These are phyloP conservation scores for Cryphonectria carpinicola DNA, from an alignment of 2,329 filamentous ascomycete species.

Conservation along the genomic window DNA sequence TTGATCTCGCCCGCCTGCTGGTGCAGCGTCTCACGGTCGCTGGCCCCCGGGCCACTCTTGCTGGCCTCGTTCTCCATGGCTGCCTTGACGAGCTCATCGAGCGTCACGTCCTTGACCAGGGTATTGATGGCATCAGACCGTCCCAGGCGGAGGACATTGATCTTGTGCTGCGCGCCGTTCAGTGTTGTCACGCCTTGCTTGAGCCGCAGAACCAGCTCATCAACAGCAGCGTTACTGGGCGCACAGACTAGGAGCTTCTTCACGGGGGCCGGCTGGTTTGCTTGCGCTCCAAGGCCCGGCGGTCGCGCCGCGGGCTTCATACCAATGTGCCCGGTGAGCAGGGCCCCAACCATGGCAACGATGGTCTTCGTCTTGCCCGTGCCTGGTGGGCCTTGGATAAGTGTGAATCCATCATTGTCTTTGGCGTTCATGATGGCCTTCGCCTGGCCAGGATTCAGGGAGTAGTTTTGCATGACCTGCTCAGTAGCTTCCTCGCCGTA, in stretches of 20 bases:
- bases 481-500: constrained; percentile 76
- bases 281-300: constrained; percentile 41
- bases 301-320: constrained; percentile 47
- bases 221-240: constrained; percentile 97
- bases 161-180: constrained; percentile 71
- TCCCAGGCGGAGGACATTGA: constrained; percentile 88
- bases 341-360: constrained; percentile 88
- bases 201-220: constrained; percentile 91
- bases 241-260: constrained; percentile 96
- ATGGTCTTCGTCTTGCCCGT: constrained; percentile 99
- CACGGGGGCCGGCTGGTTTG: constrained; percentile 35
- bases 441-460: constrained; percentile 85
- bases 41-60: constrained; percentile 57
- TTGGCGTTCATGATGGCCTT: constrained; percentile 89
- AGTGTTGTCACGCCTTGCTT: constrained; percentile 83
- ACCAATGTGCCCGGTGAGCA: constrained; percentile 65
- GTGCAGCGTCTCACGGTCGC: constrained; percentile 62
- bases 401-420: constrained; percentile 95
- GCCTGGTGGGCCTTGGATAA: constrained; percentile 94
- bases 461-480: constrained; percentile 74
- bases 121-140: constrained; percentile 90
- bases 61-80: constrained; percentile 66
- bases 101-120: constrained; percentile 85
- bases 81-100: constrained; percentile 86
- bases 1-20: constrained; percentile 74